Conservation (phyloP, 345 rosid genomes). For the Triadica sebifera region DNA sequence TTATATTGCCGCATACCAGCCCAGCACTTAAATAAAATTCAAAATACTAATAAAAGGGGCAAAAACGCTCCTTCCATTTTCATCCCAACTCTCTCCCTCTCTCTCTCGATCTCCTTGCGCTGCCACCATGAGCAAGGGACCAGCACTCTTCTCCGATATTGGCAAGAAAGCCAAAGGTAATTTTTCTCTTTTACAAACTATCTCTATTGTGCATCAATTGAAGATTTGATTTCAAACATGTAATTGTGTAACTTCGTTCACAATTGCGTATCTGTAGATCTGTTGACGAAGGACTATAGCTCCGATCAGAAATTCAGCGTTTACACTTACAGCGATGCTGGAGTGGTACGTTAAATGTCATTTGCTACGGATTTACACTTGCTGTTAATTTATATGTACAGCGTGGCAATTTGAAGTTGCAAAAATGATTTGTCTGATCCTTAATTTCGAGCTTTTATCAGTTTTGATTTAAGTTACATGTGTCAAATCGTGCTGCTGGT, state of each 20-base stretch:
- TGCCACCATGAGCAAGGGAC: slow-evolving; percentile 71
- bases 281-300: slow-evolving; percentile 73
- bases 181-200: neutral
- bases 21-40: neutral
- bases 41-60: neutral
- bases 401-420: neutral
- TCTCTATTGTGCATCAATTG: neutral
- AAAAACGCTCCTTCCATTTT: neutral
- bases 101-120: slow-evolving; percentile 1
- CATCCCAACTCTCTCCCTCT: neutral
- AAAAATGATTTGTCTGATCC: neutral
- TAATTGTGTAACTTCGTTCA: neutral
- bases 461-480: too few species aligned
- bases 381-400: neutral
- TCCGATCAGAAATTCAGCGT: slow-evolving; percentile 80
- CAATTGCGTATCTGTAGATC: slow-evolving; percentile 45
- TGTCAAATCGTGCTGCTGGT: slow-evolving; percentile 3
- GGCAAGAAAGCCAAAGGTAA: slow-evolving; percentile 90
- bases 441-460: neutral
- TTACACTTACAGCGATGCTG: slow-evolving; percentile 58
- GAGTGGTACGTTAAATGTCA: slow-evolving; percentile 56
- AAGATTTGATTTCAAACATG: neutral
- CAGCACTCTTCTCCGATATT: slow-evolving; percentile 81
- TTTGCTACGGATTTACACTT: neutral
- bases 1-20: neutral